A percentile compares a stretch with the other conserved stretches of the same genome.
These are phyloP conservation scores for Sanghuangporus baumii DNA, from an alignment of 1,284 basidiomycete genomes.

Conservation along the genomic window DNA sequence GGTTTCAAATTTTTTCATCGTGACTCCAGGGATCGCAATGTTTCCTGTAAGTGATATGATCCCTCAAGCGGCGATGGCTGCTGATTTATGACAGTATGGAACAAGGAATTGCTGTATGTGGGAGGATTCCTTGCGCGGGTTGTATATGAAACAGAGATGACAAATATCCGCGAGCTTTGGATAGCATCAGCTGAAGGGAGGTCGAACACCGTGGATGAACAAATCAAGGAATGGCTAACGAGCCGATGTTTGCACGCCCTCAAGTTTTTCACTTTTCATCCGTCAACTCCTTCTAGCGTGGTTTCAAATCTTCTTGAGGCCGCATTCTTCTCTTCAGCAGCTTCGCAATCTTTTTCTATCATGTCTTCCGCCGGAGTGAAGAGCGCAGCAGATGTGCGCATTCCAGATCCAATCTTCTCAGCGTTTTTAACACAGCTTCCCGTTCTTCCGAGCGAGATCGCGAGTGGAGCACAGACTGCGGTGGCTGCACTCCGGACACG, in stretches of 20 bases:
- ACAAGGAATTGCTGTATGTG: constrained; percentile 79
- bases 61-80: background rate
- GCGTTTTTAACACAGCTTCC: constrained; percentile 81
- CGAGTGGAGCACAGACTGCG: constrained; percentile 61
- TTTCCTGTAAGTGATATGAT: constrained; percentile 46
- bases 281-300: constrained; percentile 82
- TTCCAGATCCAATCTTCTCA: constrained; percentile 71
- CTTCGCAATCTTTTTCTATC: constrained; percentile 55
- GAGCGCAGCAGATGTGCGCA: constrained; percentile 65
- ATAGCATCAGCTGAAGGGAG: constrained; percentile 35
- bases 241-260: constrained; percentile 76
- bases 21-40: constrained; percentile 61
- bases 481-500: constrained; percentile 62
- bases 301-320: constrained; percentile 78
- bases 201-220: constrained; percentile 24
- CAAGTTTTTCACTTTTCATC: constrained; percentile 84
- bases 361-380: constrained; percentile 80
- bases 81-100: constrained; percentile 60
- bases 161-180: constrained; percentile 52
- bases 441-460: constrained; percentile 62
- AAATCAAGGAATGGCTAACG: constrained; percentile 48
- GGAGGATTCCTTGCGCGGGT: constrained; percentile 80
- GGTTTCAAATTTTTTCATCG: constrained; percentile 16
- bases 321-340: constrained; percentile 74
- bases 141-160: constrained; percentile 85